Evolutionary conservation across 805 yeast genomes (phyloP), one percentile per base, ranked within the genome.

Genomic region (Zygotorulaspora danielsina): DNA sequence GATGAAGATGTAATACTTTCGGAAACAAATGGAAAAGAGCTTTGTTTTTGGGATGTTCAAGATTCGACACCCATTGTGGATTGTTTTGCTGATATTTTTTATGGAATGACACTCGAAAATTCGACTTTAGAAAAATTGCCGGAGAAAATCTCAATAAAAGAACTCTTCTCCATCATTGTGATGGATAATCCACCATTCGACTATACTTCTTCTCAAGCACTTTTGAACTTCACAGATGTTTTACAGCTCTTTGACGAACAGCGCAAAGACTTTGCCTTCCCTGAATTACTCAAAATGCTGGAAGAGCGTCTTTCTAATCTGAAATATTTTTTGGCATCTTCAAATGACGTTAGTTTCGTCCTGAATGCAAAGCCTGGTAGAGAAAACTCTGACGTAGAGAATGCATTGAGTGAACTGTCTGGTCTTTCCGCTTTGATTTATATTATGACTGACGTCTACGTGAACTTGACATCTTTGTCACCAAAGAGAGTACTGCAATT

Each of bases 101-200:
- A 75, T 17, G 75, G 78, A 2, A 64, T 79, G 42, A 59, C 77
- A 3, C 72, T 76, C 42, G 78, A 73, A 34, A 70, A 71, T 34
- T 67, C 74, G 3, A 70, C 72, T 44, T 69, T 80, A 72, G 58
- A 61, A 18, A 67, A 49, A 4, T 35, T 61, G 9, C 53, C 68
- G 11, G 64, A 61, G n/a, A 54, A 54, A 13, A 53, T 77, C 6
- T 50, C 63, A 0, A 64, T 69, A 43, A 63, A 67, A 8, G 65
- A 67, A 10, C 73, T 84, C 69, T 45, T 78, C 11, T 59, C 67
- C 2, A 67, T 76, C 25, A 54, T 81, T 6, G 66, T 72, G 2
- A 51, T 79, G 39, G 61, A 69, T 6, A 72, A 77, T 38, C 72
- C 76, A 2, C 82, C 90, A 0, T 81, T 69, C 55, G 88, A 83